A percentile compares a stretch with the other conserved stretches of the same genome.
These are phyloP conservation scores for Hirsutella minnesotensis DNA, from an alignment of 2,329 filamentous ascomycete species.

Conservation along the genomic window DNA sequence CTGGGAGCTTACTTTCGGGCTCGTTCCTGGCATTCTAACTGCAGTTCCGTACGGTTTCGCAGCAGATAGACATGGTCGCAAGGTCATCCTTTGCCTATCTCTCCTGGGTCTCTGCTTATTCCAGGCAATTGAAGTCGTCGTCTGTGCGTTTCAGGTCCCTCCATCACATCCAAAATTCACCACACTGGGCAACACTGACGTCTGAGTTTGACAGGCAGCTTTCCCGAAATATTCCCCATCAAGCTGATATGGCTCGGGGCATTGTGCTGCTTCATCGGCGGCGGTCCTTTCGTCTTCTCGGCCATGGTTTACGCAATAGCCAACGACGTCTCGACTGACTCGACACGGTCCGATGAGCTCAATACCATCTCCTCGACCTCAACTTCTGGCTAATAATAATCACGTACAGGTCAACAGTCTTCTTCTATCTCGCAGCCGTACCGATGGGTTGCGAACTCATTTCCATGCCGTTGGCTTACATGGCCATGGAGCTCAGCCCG, in stretches of 20 bases:
- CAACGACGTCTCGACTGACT: neutral
- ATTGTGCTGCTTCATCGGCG: neutral
- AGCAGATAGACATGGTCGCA: constrained; percentile 1
- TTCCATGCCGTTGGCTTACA: neutral
- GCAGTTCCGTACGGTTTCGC: constrained; percentile 1
- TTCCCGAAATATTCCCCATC: neutral
- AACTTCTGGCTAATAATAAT: neutral
- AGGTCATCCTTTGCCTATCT: neutral
- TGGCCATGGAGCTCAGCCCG: neutral
- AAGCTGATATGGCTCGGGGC: neutral
- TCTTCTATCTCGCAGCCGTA: neutral
- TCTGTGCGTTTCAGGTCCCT: neutral
- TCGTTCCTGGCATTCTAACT: constrained; percentile 1
- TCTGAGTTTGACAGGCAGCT: neutral
- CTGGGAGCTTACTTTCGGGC: neutral
- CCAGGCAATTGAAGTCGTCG: neutral
- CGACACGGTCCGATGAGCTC: neutral
- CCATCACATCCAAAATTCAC: neutral
- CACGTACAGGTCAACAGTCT: neutral
- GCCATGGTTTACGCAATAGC: neutral
- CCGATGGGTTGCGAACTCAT: neutral
- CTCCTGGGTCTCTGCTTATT: neutral
- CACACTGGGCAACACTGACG: neutral
- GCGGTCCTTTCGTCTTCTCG: neutral
- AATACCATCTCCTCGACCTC: neutral